phyloP scores from a whole-genome alignment of 2,329 filamentous ascomycete species.

The Parastagonospora avenae region DNA sequence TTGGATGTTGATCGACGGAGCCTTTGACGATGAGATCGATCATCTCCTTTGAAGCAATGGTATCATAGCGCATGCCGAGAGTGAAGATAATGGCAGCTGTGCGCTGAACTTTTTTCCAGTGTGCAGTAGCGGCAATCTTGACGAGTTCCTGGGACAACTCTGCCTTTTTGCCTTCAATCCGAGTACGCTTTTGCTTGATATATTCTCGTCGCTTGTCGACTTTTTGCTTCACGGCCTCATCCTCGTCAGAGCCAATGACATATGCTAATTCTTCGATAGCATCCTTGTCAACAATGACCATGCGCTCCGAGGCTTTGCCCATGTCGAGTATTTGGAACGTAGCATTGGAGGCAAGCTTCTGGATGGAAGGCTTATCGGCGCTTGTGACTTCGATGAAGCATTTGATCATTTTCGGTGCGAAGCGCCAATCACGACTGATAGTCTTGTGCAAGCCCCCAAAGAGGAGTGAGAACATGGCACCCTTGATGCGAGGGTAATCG shows the following conservation, averaged over 20 bases:
- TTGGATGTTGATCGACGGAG: constrained; percentile 88
- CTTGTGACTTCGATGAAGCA: constrained; percentile 88
- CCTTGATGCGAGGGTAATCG: constrained; percentile 92
- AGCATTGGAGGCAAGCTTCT: constrained; percentile 80
- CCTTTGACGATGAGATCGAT: constrained; percentile 82
- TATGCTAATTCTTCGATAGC: constrained; percentile 69
- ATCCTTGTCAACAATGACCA: constrained; percentile 78
- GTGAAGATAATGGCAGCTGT: constrained; percentile 91
- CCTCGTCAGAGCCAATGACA: constrained; percentile 39
- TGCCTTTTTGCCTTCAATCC: constrained; percentile 84
- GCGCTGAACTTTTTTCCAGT: constrained; percentile 94
- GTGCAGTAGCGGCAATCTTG: constrained; percentile 74
- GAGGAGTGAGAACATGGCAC: constrained; percentile 86
- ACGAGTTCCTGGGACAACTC: constrained; percentile 81
- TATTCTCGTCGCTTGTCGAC: constrained; percentile 73
- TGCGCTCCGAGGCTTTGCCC: constrained; percentile 82
- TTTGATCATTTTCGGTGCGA: constrained; percentile 85
- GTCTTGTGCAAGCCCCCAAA: constrained; percentile 90
- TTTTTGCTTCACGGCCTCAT: constrained; percentile 62
- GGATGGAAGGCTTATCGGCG: constrained; percentile 93
- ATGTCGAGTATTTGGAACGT: constrained; percentile 90
- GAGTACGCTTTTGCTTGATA: constrained; percentile 74
- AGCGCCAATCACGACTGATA: constrained; percentile 90
- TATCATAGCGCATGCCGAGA: constrained; percentile 88
- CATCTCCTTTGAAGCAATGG: constrained; percentile 79